These are phyloP conservation scores for Penicillium expansum DNA, from an alignment of 2,329 filamentous ascomycete genomes.

Conservation along the genomic window DNA sequence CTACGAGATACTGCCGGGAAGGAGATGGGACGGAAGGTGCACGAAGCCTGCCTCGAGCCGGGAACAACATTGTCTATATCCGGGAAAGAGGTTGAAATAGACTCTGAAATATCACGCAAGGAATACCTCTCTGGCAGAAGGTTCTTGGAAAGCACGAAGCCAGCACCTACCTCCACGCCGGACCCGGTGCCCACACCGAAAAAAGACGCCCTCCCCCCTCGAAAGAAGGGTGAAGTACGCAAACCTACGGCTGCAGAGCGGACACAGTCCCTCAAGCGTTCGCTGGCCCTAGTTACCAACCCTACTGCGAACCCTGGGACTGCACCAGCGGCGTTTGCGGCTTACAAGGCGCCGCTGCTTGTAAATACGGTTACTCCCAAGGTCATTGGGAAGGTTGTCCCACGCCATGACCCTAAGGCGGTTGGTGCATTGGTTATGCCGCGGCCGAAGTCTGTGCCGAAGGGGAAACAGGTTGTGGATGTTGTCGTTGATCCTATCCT, in stretches of 20 bases:
- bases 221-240: slow-evolving; percentile 11
- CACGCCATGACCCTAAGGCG: slow-evolving; percentile 63
- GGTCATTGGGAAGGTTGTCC: slow-evolving; percentile 49
- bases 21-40: slow-evolving; percentile 59
- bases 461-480: slow-evolving; percentile 66
- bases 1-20: slow-evolving; percentile 63
- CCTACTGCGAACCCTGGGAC: slow-evolving; percentile 42
- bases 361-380: slow-evolving; percentile 51
- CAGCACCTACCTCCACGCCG: slow-evolving; percentile 11
- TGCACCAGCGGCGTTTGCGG: slow-evolving; percentile 44
- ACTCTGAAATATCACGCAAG: slow-evolving; percentile 58
- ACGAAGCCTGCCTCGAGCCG: slow-evolving; percentile 56
- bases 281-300: slow-evolving; percentile 26
- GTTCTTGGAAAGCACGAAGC: slow-evolving; percentile 27
- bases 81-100: slow-evolving; percentile 68
- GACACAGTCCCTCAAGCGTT: slow-evolving; percentile 17
- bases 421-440: slow-evolving; percentile 66
- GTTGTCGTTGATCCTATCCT: slow-evolving; percentile 70
- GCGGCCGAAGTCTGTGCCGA: slow-evolving; percentile 54
- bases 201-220: slow-evolving; percentile 22
- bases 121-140: slow-evolving; percentile 51
- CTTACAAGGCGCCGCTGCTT: slow-evolving; percentile 63
- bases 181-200: slow-evolving; percentile 12
- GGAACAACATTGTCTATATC: slow-evolving; percentile 62
- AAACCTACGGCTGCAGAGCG: slow-evolving; percentile 6